Evolutionary conservation across 1,284 basidiomycete genomes (phyloP), one percentile per base, ranked within the genome.

Genomic region (Rhodotorula glutinis): DNA sequence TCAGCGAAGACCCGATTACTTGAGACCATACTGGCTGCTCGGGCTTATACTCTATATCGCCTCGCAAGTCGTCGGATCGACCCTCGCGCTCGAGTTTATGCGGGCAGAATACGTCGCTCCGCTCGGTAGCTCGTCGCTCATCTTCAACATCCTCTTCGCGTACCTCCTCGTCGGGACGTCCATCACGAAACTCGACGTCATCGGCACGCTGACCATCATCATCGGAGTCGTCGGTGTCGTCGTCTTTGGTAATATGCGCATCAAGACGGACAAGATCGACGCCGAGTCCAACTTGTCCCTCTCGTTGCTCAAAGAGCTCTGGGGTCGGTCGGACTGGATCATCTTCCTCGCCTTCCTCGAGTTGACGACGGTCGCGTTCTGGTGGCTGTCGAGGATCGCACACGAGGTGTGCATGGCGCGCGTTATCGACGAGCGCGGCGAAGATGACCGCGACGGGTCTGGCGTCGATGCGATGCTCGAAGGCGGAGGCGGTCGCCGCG

Each of bases 321-420:
- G 92, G 92, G 82, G 85, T 2, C 85, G 92, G 57, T 81, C 84
- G 17, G 87, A 89, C 73, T 96, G 93, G 92, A 85, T 96, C 16
- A 82, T 83, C n/a, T 95, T 87, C 81, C 92, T 95, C 81, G 85
- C 90, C 78, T 78, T 85, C 78, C 88, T 93, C 84, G 66, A 87
- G 9, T 78, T 86, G 57, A 82, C 87, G n/a, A 85, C 92, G 59
- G 77, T 85, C 52, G 63, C 85, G 41, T 47, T 72, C 3, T 71
- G 75, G 57, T 76, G 73, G 68, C 19, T 76, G 21, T 55, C 65
- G 4, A 53, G 43, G 4, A 75, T 78, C 54, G 56, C 57, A 17
- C 70, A 74, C 47, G 65, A 71, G n/a, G 74, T 75, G 3, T 68
- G 65, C 38, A 67, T 70, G 63, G 59, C 60, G 29, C 44, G 72